Percentiles rank a stretch among this genome's conserved stretches.
phyloP scores from a whole-genome alignment of 768 basidiomycete species.

The Psilocybe tampanensis region DNA sequence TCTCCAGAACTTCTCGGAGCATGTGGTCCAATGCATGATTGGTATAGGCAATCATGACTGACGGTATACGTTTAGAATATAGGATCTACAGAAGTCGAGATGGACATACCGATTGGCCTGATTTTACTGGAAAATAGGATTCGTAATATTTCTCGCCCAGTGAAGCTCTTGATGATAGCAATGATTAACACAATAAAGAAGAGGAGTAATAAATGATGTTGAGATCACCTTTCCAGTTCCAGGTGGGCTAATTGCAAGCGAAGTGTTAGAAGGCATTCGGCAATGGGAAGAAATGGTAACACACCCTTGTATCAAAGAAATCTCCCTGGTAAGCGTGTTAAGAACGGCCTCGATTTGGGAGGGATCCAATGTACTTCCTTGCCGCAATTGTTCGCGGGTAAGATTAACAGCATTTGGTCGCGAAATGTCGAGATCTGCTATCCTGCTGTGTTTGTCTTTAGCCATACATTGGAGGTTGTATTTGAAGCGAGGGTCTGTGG shows the following conservation, averaged over 20 bases:
- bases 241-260: constrained; percentile 7
- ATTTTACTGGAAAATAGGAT: constrained; percentile 51
- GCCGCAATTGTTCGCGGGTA: constrained; percentile 47
- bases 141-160: constrained; percentile 68
- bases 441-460: constrained; percentile 30
- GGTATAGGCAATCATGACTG: constrained; percentile 59
- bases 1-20: constrained; percentile 64
- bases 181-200: not conserved
- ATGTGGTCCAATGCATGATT: constrained; percentile 83
- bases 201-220: not conserved
- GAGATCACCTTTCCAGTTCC: constrained; percentile 17
- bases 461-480: constrained; percentile 61
- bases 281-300: not conserved
- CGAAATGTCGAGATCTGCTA: constrained; percentile 38
- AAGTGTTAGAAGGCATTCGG: not conserved
- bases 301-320: constrained; percentile 76
- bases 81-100: not conserved
- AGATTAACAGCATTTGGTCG: constrained; percentile 42
- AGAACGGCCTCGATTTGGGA: constrained; percentile 74
- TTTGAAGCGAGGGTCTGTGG: constrained; percentile 52
- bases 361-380: constrained; percentile 57
- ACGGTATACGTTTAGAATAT: not conserved
- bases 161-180: constrained; percentile 52
- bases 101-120: constrained; percentile 40
- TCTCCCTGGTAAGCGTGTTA: constrained; percentile 57